Base-by-base conservation (phyloP, 768 basidiomycete species). In the Cystoderma amianthinum region DNA sequence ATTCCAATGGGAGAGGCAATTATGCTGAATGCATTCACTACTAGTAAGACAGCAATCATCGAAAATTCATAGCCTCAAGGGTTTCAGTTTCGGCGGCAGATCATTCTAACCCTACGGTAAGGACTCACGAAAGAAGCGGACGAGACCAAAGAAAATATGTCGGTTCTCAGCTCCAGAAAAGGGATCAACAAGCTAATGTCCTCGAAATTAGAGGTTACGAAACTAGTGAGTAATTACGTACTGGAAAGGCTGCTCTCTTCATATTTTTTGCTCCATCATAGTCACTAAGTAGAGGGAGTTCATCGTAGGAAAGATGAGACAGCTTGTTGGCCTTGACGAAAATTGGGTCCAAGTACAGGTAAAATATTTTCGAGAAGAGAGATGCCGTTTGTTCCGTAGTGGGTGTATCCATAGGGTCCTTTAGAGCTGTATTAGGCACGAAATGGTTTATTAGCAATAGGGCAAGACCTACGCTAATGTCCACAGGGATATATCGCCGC, bases 251-350 rank as follows among this genome's bases (percentile, higher is more conserved):
- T 19, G 33, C 47, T 6, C 33, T 28, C 10, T 52, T 55, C 16
- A 61, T 30, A 45, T 54, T 12, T 10, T 48, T 42, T 3, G 55
- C 48, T 37, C 44, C 39, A 44, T 85, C 82, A 41, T 76, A 72
- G 45, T 82, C 79, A 4, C 74, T 73, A 58, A 85, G 71, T 2
- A 76, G 77, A 13, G 80, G 80, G 30, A 82, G 59, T 38, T 79
- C 53, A 33, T 82, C 78, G 30, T 60, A 57, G 1, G 69, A 52
- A 1, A 80, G 49, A 49, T 73, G 74, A 3, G 64, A 44, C n/a
- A 67, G 52, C n/a, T 61, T 54, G 44, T 65, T 64, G 1, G 69
- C 74, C 7, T 57, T 48, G 41, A 63, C 62, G 17, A 82, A 59
- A 21, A 74, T 56, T 3, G 65, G 63, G 46, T 83, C 76, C 45